phyloP scores from a whole-genome alignment of 257 asterid genomes.

The Leptodermis oblonga region DNA sequence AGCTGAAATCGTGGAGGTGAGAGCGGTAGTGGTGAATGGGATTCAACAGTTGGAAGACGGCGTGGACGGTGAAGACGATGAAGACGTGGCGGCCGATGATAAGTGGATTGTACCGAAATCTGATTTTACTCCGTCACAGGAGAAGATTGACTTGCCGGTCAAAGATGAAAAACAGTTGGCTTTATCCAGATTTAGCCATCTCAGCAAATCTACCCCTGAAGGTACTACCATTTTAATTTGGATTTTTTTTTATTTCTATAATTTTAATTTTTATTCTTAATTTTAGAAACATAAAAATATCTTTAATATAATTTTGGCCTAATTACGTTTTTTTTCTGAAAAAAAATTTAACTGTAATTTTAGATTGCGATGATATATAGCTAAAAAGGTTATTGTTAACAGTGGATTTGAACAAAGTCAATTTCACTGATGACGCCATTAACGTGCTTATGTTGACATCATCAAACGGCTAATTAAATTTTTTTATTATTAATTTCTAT shows the following conservation, averaged over 20 bases:
- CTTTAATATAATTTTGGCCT: too few species aligned
- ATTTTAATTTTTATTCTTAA: not conserved
- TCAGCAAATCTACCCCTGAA: conserved; percentile 50
- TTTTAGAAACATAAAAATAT: not conserved
- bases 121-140: conserved; percentile 14
- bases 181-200: conserved; percentile 36
- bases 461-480: not conserved
- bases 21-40: conserved; percentile 49
- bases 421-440: too few species aligned
- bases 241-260: not conserved
- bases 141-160: conserved; percentile 12
- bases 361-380: not conserved
- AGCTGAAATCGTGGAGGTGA: conserved; percentile 23
- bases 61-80: conserved; percentile 19
- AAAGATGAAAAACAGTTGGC: conserved; percentile 42
- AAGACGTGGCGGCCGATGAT: conserved; percentile 23
- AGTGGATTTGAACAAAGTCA: too few species aligned
- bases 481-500: not conserved
- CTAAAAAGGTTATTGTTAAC: too few species aligned
- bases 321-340: not conserved
- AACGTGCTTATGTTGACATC: not conserved
- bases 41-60: conserved; percentile 12
- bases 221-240: conserved; percentile 27
- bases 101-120: conserved; percentile 14
- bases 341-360: not conserved